Base-by-base conservation (phyloP, 176 grass and related monocot species). In the Paspalum notatum region DNA sequence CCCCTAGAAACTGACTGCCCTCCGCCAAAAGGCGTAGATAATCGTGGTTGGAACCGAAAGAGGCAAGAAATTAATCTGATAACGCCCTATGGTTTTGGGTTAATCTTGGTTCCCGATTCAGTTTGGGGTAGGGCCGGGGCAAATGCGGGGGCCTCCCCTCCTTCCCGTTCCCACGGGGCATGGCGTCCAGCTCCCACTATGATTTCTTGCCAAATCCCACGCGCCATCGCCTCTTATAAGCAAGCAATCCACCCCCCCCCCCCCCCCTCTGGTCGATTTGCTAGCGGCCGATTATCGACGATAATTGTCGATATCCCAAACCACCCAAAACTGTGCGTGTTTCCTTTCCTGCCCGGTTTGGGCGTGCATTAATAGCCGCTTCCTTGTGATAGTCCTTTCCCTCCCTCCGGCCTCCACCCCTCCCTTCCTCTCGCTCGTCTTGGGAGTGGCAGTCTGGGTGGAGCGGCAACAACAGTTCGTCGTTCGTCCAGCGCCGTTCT, bases 301-400 rank as follows among this genome's bases (percentile, higher is more conserved):
- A 32, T 32, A 32, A 32, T 32, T 3, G 32, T 32, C 32, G 32
- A 32, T 32, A 32, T 32, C 3, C 32, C 32, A 32, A 32, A 32
- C 32, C 32, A 1, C 32, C 32, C 32, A 32, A 32, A 32, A 32
- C 32, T 32, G 32, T 3, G 32, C 27, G 55, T 63, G 14, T 43
- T 20, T 64, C 32, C 14, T 62, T 72, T 38, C 27, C 56, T 81
- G 59, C 59, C 40, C 59, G 75, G 68, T 66, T 75, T 46, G 68
- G 45, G 63, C 81, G 39, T 67, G 70, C 87, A 84, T 89, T 89
- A 80, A 89, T 84, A 85, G 62, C 69, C 62, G 53, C 80, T 66
- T 59, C 86, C 62, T 51, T 62, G 50, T 78, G 76, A 7, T 68
- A 66, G 72, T 71, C 66, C 82, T 49, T 65, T 74, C 70, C 9